A percentile compares a stretch with the other conserved stretches of the same genome.
Conservation (phyloP, 108 stramenopile species). For the Aurantiochytrium sp. region DNA sequence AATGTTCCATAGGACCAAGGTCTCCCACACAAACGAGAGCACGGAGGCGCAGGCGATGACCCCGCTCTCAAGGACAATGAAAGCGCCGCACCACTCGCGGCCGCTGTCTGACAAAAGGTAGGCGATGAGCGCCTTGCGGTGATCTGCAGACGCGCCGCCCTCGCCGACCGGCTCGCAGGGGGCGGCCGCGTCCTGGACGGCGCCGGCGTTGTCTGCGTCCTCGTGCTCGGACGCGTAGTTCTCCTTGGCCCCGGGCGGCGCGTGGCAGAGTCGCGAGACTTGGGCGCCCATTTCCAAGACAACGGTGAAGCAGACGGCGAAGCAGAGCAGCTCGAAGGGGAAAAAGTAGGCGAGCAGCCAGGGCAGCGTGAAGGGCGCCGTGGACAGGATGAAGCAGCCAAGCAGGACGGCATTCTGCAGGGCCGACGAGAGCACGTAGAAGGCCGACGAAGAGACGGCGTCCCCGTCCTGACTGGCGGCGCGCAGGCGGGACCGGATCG, state of each 20-base stretch:
- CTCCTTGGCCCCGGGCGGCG: neutral
- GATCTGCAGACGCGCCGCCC: neutral
- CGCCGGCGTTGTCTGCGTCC: no score
- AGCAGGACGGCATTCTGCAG: neutral
- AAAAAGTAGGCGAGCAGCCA: conserved; percentile 22
- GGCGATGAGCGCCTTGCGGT: neutral
- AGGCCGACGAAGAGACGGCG: neutral
- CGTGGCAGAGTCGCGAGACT: neutral
- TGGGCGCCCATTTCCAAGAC: neutral
- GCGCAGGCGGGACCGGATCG: no score
- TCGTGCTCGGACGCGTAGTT: no score
- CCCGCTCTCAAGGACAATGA: neutral
- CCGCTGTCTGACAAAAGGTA: neutral
- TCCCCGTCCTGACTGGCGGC: no score
- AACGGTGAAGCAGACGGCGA: neutral
- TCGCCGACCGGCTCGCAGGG: neutral
- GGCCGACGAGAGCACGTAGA: neutral
- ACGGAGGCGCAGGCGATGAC: neutral
- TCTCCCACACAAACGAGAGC: neutral
- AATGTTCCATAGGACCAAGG: neutral
- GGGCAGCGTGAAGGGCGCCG: conserved; percentile 8
- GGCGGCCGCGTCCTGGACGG: no score
- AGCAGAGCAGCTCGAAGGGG: neutral
- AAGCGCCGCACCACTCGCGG: conserved; percentile 30
- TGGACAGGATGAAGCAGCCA: neutral